These are phyloP conservation scores for Hypholoma fasciculare DNA, from an alignment of 768 basidiomycete species.

Conservation along the genomic window DNA sequence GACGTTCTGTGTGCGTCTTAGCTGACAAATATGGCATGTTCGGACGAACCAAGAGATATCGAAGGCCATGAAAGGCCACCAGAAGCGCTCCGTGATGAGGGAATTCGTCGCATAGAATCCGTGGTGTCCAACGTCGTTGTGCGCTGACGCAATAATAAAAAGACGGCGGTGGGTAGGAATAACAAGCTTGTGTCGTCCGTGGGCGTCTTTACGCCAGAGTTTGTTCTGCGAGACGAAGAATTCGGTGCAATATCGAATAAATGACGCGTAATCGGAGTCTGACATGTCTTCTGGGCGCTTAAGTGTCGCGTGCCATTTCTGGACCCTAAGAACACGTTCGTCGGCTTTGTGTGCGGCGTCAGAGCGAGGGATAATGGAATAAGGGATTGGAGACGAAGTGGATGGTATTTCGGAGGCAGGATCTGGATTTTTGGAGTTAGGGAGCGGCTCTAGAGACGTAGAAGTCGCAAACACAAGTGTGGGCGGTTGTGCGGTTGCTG, in stretches of 20 bases:
- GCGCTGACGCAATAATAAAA: too few relatives aligned
- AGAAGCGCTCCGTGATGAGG: conserved; percentile 25
- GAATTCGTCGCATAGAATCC: conserved; percentile 22
- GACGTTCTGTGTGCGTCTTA: conserved; percentile 18
- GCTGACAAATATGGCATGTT: too few relatives aligned
- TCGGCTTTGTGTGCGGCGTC: conserved; percentile 5
- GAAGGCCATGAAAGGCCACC: conserved; percentile 26
- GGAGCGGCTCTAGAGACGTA: too few relatives aligned
- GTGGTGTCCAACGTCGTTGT: conserved; percentile 20
- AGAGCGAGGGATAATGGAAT: conserved; percentile 11
- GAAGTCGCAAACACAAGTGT: background rate
- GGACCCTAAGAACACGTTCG: conserved; percentile 8
- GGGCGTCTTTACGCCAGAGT: too few relatives aligned
- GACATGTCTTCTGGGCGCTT: conserved; percentile 7
- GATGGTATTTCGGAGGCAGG: background rate
- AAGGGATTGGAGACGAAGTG: too few relatives aligned
- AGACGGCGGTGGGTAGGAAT: conserved; percentile 19
- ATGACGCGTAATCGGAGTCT: conserved; percentile 20
- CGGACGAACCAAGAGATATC: conserved; percentile 27
- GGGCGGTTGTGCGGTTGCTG: background rate
- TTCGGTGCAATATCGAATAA: too few relatives aligned
- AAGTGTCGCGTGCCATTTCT: conserved; percentile 6
- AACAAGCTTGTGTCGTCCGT: too few relatives aligned
- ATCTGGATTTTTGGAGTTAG: background rate
- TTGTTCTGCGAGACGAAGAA: too few relatives aligned